phyloP scores from a whole-genome alignment of 352 stramenopile species.

The Phytopythium ostracodes region DNA sequence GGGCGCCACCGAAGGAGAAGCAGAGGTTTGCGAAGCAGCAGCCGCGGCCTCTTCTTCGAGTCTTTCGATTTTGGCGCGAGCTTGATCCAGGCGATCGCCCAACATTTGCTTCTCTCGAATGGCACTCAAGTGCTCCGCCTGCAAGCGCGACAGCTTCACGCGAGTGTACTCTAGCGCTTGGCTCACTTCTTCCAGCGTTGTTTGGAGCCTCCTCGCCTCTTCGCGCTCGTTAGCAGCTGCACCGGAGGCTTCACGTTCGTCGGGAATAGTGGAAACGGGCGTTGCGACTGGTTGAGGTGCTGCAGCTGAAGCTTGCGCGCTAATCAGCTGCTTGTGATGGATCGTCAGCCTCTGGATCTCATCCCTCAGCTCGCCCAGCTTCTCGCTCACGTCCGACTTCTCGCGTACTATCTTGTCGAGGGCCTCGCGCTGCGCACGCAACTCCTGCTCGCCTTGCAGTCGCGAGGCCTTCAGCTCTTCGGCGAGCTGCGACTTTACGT shows the following conservation, averaged over 20 bases:
- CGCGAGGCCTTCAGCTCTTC: constrained; percentile 39
- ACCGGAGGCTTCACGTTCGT: background rate
- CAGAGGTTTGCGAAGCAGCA: background rate
- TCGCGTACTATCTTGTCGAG: constrained; percentile 31
- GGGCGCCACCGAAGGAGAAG: background rate
- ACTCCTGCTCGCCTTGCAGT: constrained; percentile 21
- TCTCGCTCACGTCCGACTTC: constrained; percentile 28
- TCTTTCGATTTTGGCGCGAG: constrained; percentile 9
- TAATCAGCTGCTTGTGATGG: constrained; percentile 40
- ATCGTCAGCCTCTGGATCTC: constrained; percentile 46
- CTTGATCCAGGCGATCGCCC: constrained; percentile 26
- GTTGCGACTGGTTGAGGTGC: background rate
- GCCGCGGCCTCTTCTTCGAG: constrained; percentile 21
- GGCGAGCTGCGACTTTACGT: constrained; percentile 37
- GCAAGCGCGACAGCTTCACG: constrained; percentile 40
- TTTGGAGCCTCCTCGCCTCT: constrained; percentile 38
- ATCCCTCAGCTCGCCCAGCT: constrained; percentile 42
- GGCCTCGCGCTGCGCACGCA: constrained; percentile 23
- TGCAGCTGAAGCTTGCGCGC: background rate
- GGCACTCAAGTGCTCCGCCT: constrained; percentile 30
- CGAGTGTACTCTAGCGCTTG: constrained; percentile 30
- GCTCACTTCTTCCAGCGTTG: constrained; percentile 39
- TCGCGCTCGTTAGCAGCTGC: constrained; percentile 13
- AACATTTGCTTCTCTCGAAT: constrained; percentile 50
- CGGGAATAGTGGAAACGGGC: background rate